Evolutionary conservation across 306 rosid species (phyloP), one percentile per base, ranked within the genome.

Genomic region (Castanospermum australe): DNA sequence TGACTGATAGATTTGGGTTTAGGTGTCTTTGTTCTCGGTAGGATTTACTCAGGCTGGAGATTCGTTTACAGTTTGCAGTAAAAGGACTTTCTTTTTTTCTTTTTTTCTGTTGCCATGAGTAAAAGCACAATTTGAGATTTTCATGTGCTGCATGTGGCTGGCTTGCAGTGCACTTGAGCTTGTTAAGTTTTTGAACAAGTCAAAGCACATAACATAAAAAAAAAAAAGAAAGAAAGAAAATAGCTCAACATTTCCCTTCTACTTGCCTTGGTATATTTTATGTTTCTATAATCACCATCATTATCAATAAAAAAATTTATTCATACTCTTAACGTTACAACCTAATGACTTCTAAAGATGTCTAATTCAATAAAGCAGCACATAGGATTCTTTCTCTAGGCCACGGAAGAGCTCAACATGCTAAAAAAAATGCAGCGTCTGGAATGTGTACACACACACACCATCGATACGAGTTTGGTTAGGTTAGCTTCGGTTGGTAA

Each of bases 1-100:
- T 12, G 80, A 81, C 41, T 77, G 78, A 66, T 18, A 41, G 60
- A 79, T 51, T 52, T 28, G 48, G 63, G 15, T 38, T 71, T 71
- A 47, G 18, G 67, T n/a, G 20, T 59, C 67, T 38, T 54, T 38
- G 73, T 67, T 67, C 22, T 64, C 30, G 50, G 63, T 54, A 30
- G 63, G 35, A 51, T 65, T 63, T 63, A 14, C 39, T 57, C 56
- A 14, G 2, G 24, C 60, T 65, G 63, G 25, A 75, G 77, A 81
- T 75, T 20, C 63, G 61, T 65, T 65, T 81, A 56, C 50, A 48
- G 24, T 35, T 4, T 52, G 51, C 21, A 33, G 18, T 14, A 59
- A 33, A 71, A 24, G 20, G 8, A 69, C 18, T 28, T 24, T 68
- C 12, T 33, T 71, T 18, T 28, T 30, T 51, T 18, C 57, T 17